A percentile compares a stretch with the other conserved stretches of the same genome.
phyloP scores from a whole-genome alignment of 1,139 yeast species.

The Debaryomycetaceae sp. region DNA sequence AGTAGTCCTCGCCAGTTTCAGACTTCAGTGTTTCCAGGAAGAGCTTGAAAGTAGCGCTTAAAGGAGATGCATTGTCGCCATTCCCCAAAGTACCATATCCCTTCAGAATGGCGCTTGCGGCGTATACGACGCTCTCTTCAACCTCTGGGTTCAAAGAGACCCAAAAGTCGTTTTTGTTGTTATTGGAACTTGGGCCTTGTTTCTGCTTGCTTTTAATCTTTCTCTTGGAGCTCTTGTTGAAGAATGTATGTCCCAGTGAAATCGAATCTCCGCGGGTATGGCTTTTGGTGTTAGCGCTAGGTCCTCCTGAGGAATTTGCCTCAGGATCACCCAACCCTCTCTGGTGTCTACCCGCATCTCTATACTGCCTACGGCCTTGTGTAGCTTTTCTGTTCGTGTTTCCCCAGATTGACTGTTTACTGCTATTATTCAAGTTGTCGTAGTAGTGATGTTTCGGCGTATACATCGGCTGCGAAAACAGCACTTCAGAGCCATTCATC shows the following conservation, averaged over 20 bases:
- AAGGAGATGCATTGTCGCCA: too few relatives aligned
- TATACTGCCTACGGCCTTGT: background rate
- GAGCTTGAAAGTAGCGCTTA: too few relatives aligned
- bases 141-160: background rate
- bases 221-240: background rate
- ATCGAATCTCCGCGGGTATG: background rate
- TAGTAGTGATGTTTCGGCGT: background rate
- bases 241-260: background rate
- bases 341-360: background rate
- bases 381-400: too few relatives aligned
- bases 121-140: background rate
- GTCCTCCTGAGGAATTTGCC: background rate
- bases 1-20: too few relatives aligned
- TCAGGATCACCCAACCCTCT: background rate
- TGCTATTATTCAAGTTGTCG: background rate
- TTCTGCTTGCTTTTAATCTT: too few relatives aligned
- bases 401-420: background rate
- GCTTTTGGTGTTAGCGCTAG: background rate
- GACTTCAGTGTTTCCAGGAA: too few relatives aligned
- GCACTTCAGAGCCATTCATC: background rate
- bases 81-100: background rate
- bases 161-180: background rate
- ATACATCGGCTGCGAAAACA: background rate
- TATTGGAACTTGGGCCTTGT: background rate
- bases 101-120: background rate